Evolutionary conservation across 2,329 filamentous ascomycete species (phyloP).

Genomic region (Penicillium carneum): DNA sequence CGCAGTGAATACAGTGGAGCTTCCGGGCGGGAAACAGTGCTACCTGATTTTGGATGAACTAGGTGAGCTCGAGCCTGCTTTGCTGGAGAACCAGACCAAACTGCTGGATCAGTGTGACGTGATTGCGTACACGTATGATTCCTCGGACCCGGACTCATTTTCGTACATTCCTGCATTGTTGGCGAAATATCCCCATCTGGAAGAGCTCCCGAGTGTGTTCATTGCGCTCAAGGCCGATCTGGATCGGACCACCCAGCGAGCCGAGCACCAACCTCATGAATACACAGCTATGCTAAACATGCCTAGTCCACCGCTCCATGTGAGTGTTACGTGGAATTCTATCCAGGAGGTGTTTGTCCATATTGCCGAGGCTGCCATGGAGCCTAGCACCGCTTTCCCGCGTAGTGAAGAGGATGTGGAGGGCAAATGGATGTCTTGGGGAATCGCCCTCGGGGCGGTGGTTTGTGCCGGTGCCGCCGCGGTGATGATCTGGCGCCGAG

Average conservation of each 20-base stretch:
- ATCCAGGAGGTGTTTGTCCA: conserved; percentile 93
- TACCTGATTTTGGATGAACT: conserved; percentile 96
- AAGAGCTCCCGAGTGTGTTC: conserved; percentile 89
- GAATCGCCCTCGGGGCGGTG: conserved; percentile 79
- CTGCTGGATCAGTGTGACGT: conserved; percentile 87
- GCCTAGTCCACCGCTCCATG: conserved; percentile 83
- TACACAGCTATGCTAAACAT: conserved; percentile 87
- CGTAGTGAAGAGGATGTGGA: conserved; percentile 82
- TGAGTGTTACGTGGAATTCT: conserved; percentile 91
- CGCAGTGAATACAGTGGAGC: conserved; percentile 93
- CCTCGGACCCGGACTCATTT: conserved; percentile 94
- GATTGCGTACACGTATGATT: conserved; percentile 95
- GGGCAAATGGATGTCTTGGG: conserved; percentile 82
- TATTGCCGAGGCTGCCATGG: conserved; percentile 88
- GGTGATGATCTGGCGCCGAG: conserved; percentile 66
- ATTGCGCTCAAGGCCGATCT: conserved; percentile 92
- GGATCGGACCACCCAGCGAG: conserved; percentile 95
- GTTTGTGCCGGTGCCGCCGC: conserved; percentile 66
- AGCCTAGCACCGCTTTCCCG: conserved; percentile 85
- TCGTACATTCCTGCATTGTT: conserved; percentile 85
- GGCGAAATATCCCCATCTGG: conserved; percentile 78
- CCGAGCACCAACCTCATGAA: conserved; percentile 87
- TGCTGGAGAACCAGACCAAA: conserved; percentile 88
- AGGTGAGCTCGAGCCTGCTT: conserved; percentile 91
- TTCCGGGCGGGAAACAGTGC: conserved; percentile 94